Conservation (phyloP, 2,329 filamentous ascomycete genomes). For the Beauveria sp. region DNA sequence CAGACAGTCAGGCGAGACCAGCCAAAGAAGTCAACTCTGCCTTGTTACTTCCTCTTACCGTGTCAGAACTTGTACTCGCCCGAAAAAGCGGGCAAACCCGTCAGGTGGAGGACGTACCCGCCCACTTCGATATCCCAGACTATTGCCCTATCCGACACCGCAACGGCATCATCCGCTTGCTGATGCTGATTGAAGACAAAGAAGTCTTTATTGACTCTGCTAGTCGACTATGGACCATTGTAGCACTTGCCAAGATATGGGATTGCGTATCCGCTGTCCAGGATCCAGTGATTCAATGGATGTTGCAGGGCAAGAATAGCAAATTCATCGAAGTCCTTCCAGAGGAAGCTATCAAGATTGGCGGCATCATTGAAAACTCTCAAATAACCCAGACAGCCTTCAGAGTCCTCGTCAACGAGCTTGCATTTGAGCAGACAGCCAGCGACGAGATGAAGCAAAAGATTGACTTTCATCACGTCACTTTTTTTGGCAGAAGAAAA, state of each 20-base stretch:
- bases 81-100: background rate
- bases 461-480: slow-evolving; percentile 17
- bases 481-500: slow-evolving; percentile 38
- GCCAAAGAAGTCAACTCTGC: too few species aligned
- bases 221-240: slow-evolving; percentile 58
- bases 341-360: slow-evolving; percentile 53
- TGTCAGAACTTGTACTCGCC: background rate
- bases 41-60: background rate
- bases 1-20: too few species aligned
- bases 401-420: slow-evolving; percentile 54
- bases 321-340: slow-evolving; percentile 57
- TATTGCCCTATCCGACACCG: slow-evolving; percentile 59
- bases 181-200: slow-evolving; percentile 49
- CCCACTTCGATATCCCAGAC: slow-evolving; percentile 38
- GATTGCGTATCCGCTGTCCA: slow-evolving; percentile 39
- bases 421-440: slow-evolving; percentile 40
- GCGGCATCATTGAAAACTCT: slow-evolving; percentile 35
- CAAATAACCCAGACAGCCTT: slow-evolving; percentile 43
- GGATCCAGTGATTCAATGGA: slow-evolving; percentile 50
- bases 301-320: slow-evolving; percentile 45
- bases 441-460: background rate
- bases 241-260: slow-evolving; percentile 52
- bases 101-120: slow-evolving; percentile 16
- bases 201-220: slow-evolving; percentile 55
- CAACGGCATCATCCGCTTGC: slow-evolving; percentile 53